phyloP scores from a whole-genome alignment of 768 basidiomycete genomes.

The Jaapia argillacea region DNA sequence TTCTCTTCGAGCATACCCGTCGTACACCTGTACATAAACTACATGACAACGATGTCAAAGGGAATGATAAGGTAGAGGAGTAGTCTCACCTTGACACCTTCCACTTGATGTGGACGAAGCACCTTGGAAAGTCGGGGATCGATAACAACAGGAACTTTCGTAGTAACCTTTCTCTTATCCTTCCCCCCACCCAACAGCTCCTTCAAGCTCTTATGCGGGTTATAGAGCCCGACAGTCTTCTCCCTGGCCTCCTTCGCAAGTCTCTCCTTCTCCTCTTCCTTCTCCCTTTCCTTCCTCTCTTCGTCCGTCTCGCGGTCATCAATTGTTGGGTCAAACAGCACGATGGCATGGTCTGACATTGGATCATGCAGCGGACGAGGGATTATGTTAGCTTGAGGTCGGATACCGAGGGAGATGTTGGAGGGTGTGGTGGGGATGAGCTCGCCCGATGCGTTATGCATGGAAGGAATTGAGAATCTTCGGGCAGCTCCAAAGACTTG shows the following conservation, averaged over 20 bases:
- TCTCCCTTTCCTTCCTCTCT: slow-evolving; percentile 64
- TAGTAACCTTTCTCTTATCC: slow-evolving; percentile 49
- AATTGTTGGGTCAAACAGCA: slow-evolving; percentile 92
- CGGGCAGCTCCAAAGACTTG: slow-evolving; percentile 32
- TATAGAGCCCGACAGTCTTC: slow-evolving; percentile 66
- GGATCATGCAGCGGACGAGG: slow-evolving; percentile 95
- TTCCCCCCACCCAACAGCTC: slow-evolving; percentile 63
- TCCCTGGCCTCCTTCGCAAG: slow-evolving; percentile 55
- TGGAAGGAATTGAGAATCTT: slow-evolving; percentile 78
- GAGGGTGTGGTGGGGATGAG: slow-evolving; percentile 45
- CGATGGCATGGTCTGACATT: slow-evolving; percentile 96
- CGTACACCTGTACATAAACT: slow-evolving; percentile 95
- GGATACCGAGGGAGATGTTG: slow-evolving; percentile 74
- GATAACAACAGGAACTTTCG: slow-evolving; percentile 94
- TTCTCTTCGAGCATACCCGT: slow-evolving; percentile 90
- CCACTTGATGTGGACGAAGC: slow-evolving; percentile 93
- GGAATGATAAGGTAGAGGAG: not conserved
- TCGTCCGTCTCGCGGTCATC: slow-evolving; percentile 89
- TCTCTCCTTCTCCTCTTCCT: slow-evolving; percentile 58
- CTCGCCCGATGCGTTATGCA: slow-evolving; percentile 63
- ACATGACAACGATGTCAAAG: slow-evolving; percentile 5
- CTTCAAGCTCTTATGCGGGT: slow-evolving; percentile 89
- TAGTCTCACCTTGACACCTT: slow-evolving; percentile 81
- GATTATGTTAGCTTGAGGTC: slow-evolving; percentile 67
- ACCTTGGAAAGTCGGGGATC: slow-evolving; percentile 84